phyloP scores from a whole-genome alignment of 2,329 filamentous ascomycete genomes.

The Aspergillus proliferans region DNA sequence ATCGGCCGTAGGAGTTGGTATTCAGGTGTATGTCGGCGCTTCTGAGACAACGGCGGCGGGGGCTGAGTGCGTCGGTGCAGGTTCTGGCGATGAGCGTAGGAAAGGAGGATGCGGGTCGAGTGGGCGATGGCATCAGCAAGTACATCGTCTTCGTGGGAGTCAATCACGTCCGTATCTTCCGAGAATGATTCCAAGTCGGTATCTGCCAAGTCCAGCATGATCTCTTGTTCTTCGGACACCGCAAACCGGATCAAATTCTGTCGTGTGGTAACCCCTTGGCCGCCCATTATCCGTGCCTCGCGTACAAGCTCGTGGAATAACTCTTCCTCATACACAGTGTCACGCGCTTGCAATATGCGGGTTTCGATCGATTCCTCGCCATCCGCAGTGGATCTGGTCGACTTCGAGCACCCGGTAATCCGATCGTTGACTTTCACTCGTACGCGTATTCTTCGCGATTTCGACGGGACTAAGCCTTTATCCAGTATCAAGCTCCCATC shows the following conservation, averaged over 20 bases:
- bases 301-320: conserved; percentile 83
- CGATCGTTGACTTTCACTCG: conserved; percentile 54
- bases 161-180: conserved; percentile 22
- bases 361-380: conserved; percentile 27
- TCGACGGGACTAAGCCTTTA: conserved; percentile 45
- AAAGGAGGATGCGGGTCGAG: conserved; percentile 68
- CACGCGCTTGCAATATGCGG: conserved; percentile 39
- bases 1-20: conserved; percentile 57
- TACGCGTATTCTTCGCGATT: conserved; percentile 60
- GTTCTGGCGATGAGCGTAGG: conserved; percentile 71
- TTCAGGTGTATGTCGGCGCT: conserved; percentile 44
- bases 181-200: conserved; percentile 40
- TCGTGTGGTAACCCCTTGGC: conserved; percentile 62
- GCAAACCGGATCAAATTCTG: conserved; percentile 54
- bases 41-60: conserved; percentile 50
- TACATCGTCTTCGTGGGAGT: conserved; percentile 20
- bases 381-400: conserved; percentile 10
- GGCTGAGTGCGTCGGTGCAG: conserved; percentile 59
- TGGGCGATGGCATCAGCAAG: conserved; percentile 62
- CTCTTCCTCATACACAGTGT: conserved; percentile 58
- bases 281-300: conserved; percentile 68
- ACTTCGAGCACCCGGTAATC: conserved; percentile 51
- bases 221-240: conserved; percentile 47
- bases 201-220: conserved; percentile 63
- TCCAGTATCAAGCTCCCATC: conserved; percentile 74